These are phyloP conservation scores for Udeniomyces megalosporus DNA, from an alignment of 768 basidiomycete species.

Conservation along the genomic window DNA sequence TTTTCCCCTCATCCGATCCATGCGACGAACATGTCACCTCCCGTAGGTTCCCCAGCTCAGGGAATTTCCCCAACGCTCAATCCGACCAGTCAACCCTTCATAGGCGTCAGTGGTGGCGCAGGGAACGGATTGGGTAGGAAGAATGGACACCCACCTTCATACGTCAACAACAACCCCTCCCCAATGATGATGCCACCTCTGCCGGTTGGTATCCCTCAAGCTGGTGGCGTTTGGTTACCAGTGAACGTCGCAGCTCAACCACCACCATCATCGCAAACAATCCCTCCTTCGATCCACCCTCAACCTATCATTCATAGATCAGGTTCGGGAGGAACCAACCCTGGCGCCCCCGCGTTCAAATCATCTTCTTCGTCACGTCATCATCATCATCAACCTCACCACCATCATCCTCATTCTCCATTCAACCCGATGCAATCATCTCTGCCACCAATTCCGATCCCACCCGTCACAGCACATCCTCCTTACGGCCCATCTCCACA, in stretches of 20 bases:
- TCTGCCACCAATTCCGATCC: too few relatives aligned
- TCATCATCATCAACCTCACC: background rate
- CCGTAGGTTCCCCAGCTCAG: background rate
- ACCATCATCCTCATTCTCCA: background rate
- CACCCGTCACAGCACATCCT: background rate
- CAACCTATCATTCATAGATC: background rate
- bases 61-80: background rate
- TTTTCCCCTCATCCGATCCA: background rate
- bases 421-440: too few relatives aligned
- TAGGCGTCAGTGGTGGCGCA: too few relatives aligned
- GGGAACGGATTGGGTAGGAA: background rate
- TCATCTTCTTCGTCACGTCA: background rate
- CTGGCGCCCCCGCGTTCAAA: background rate
- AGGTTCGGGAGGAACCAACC: background rate
- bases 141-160: background rate
- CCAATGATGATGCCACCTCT: background rate
- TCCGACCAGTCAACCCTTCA: background rate
- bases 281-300: background rate
- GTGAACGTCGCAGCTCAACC: background rate
- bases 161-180: background rate
- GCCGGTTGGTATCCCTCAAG: background rate
- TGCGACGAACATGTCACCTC: background rate
- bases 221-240: constrained; percentile 2
- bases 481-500: background rate
- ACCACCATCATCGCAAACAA: background rate